Evolutionary conservation across 371 early-diverging fungal species (phyloP).

Genomic region (Choanephora cucurbitarum): DNA sequence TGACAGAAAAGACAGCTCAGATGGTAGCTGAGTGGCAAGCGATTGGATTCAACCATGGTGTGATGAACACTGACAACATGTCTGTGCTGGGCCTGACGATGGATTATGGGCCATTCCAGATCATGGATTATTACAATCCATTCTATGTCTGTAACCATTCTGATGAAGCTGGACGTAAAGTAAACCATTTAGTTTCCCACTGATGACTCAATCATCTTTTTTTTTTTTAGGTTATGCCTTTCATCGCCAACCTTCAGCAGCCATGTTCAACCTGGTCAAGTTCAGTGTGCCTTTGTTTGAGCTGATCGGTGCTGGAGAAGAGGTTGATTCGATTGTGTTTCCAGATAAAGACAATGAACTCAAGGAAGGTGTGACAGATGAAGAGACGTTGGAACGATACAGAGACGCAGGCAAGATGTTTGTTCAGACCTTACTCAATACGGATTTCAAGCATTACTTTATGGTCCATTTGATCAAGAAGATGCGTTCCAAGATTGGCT

Average conservation of each 20-base stretch:
- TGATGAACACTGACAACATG: constrained; percentile 93
- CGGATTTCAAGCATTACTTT: constrained; percentile 57
- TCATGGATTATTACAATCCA: constrained; percentile 85
- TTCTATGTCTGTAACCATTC: constrained; percentile 77
- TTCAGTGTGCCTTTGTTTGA: constrained; percentile 71
- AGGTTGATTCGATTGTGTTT: constrained; percentile 41
- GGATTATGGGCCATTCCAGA: constrained; percentile 90
- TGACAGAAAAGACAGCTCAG: constrained; percentile 71
- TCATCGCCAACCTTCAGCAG: constrained; percentile 82
- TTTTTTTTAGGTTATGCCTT: constrained; percentile 69
- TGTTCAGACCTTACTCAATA: constrained; percentile 47
- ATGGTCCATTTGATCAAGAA: constrained; percentile 42
- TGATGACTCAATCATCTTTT: neutral
- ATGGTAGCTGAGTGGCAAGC: constrained; percentile 90
- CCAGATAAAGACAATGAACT: constrained; percentile 36
- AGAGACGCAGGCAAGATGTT: constrained; percentile 46
- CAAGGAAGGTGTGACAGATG: constrained; percentile 27
- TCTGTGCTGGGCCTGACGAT: constrained; percentile 79
- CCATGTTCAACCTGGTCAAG: constrained; percentile 78
- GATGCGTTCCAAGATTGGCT: constrained; percentile 69
- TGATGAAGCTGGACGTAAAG: constrained; percentile 58
- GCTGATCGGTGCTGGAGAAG: constrained; percentile 63
- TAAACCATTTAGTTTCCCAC: neutral
- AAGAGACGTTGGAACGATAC: constrained; percentile 25
- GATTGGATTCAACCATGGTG: constrained; percentile 85